phyloP scores from a whole-genome alignment of 768 basidiomycete species.

The Lactarius akahatsu region DNA sequence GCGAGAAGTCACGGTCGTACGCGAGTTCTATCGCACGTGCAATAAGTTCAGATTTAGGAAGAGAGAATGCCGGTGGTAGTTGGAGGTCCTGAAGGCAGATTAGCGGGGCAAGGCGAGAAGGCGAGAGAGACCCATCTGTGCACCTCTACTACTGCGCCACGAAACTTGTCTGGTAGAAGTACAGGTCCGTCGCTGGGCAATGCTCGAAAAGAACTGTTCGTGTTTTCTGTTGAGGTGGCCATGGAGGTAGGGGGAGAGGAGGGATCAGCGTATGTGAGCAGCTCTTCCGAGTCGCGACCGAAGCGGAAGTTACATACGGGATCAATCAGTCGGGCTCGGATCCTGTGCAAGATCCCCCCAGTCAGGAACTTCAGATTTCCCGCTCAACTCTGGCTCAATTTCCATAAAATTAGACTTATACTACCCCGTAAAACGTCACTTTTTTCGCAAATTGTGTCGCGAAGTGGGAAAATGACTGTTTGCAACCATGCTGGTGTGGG shows the following conservation, averaged over 20 bases:
- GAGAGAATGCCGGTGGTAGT: constrained; percentile 82
- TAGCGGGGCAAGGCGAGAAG: constrained; percentile 2
- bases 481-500: no score
- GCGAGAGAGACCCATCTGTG: constrained; percentile 13
- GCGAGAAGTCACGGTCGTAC: constrained; percentile 92
- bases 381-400: no score
- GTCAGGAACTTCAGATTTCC: no score
- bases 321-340: neutral
- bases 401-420: no score
- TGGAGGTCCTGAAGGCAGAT: constrained; percentile 60
- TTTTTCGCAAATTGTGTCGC: no score
- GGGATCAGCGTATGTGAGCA: neutral
- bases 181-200: neutral
- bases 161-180: constrained; percentile 57
- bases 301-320: constrained; percentile 21
- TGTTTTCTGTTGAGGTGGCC: constrained; percentile 1
- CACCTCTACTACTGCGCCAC: constrained; percentile 91
- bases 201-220: neutral
- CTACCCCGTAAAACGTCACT: no score
- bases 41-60: constrained; percentile 70
- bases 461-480: no score
- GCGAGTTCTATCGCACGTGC: constrained; percentile 79
- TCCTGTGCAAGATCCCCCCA: no score
- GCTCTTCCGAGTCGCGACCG: constrained; percentile 15
- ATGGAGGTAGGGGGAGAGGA: constrained; percentile 15